Conservation (phyloP, 352 stramenopile species). For the Phytophthora pinifolia region DNA sequence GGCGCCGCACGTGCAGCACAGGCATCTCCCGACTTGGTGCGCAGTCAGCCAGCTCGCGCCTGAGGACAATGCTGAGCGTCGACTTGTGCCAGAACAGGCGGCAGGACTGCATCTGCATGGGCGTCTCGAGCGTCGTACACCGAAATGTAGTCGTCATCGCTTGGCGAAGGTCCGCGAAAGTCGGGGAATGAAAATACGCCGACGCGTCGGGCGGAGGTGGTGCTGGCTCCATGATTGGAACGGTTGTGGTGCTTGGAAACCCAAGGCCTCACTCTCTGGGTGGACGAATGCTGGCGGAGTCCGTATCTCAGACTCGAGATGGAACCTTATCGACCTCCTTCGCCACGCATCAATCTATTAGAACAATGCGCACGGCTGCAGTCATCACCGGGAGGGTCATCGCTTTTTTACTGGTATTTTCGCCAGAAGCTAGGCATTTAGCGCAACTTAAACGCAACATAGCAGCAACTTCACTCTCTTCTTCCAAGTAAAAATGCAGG, state of each 20-base stretch:
- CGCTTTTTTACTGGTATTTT: no score
- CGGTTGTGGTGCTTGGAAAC: neutral
- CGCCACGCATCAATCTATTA: constrained; percentile 1
- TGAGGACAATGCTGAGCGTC: constrained; percentile 31
- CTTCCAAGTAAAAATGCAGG: no score
- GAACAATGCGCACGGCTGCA: constrained; percentile 5
- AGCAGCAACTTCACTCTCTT: no score
- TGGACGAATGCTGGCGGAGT: constrained; percentile 13
- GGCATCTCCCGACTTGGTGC: constrained; percentile 27
- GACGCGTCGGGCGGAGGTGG: constrained; percentile 13
- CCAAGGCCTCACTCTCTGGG: constrained; percentile 17
- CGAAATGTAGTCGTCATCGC: constrained; percentile 24
- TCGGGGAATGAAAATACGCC: constrained; percentile 22
- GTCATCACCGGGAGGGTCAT: constrained; percentile 20
- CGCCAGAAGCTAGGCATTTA: no score
- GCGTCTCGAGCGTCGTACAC: constrained; percentile 29
- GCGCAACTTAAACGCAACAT: no score
- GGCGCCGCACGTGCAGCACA: constrained; percentile 24
- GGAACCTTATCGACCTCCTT: neutral
- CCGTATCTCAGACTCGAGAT: constrained; percentile 1
- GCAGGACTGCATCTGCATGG: constrained; percentile 37
- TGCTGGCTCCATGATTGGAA: constrained; percentile 12
- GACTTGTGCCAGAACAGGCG: constrained; percentile 34
- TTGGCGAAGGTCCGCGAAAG: constrained; percentile 11
- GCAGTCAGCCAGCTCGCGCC: constrained; percentile 26